Percentiles rank a stretch among this genome's conserved stretches.
phyloP scores from a whole-genome alignment of 345 rosid genomes.

The Microthlaspi erraticum region DNA sequence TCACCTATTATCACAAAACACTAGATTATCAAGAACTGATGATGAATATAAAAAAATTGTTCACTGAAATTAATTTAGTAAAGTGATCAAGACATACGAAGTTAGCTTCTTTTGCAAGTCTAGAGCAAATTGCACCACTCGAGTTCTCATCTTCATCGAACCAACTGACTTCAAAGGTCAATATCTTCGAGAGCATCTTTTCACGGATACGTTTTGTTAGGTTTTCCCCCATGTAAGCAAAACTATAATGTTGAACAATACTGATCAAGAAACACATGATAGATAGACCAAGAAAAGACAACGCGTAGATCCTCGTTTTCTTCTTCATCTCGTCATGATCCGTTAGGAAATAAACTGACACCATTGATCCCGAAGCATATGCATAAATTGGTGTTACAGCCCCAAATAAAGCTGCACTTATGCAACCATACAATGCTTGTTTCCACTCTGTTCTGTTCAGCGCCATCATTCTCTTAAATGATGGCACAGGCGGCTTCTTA shows the following conservation, averaged over 20 bases:
- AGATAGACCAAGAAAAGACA: slow-evolving; percentile 54
- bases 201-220: slow-evolving; percentile 70
- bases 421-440: slow-evolving; percentile 56
- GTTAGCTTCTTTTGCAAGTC: slow-evolving; percentile 68
- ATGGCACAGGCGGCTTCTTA: slow-evolving; percentile 48
- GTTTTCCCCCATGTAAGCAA: slow-evolving; percentile 67
- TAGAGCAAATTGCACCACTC: slow-evolving; percentile 64
- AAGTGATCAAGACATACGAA: slow-evolving; percentile 42
- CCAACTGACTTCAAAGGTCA: slow-evolving; percentile 80
- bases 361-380: slow-evolving; percentile 51
- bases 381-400: slow-evolving; percentile 59
- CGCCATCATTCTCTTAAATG: slow-evolving; percentile 57
- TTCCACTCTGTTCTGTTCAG: slow-evolving; percentile 74
- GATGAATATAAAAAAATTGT: slow-evolving; percentile 13
- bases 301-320: slow-evolving; percentile 49
- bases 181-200: slow-evolving; percentile 60
- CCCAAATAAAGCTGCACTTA: slow-evolving; percentile 56
- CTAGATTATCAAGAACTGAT: not conserved
- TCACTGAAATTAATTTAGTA: slow-evolving; percentile 10
- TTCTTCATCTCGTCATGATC: slow-evolving; percentile 55
- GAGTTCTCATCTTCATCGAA: slow-evolving; percentile 72
- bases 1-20: slow-evolving; percentile 45
- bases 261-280: slow-evolving; percentile 49
- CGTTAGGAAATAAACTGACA: slow-evolving; percentile 50
- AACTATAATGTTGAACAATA: slow-evolving; percentile 59